Evolutionary conservation across 2,329 filamentous ascomycete species (phyloP), one percentile per base, ranked within the genome.

Genomic region (Aureobasidium musti): DNA sequence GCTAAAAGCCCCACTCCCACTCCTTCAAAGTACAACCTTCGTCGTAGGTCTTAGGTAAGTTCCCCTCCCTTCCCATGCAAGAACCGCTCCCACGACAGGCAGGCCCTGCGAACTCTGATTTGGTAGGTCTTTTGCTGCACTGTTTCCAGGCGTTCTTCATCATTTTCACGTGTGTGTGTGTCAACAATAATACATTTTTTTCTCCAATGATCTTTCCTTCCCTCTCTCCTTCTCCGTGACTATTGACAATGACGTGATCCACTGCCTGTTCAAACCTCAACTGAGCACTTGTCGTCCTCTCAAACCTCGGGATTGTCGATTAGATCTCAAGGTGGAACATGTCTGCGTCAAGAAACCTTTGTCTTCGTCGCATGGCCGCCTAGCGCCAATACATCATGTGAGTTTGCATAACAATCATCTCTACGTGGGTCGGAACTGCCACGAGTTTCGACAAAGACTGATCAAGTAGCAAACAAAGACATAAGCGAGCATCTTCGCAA

Each of bases 301-400:
- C 3, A n/a, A 35, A 11, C 28, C 41, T 49, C 41, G 57, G 41
- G n/a, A 3, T 49, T 26, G 23, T 23, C 23, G 26, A 43, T 17
- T 26, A 1, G 26, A 30, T 14, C 5, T 30, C 8, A 17, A 10
- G 30, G 33, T 28, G 39, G 19, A 11, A 5, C 19, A 7, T 23
- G 1, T n/a, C 8, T 30, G 7, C 17, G 8, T 7, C 19, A 8
- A 17, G n/a, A 59, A 7, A 19, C 21, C 57, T 49, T 49, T 49
- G 26, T 49, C 11, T 8, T 35, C 43, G 17, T 52, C 43, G 33
- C 43, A 14, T 63, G 33, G 33, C 30, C 33, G 59, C n/a, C n/a
- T n/a, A n/a, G n/a, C n/a, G n/a, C 59, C 59, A 52, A 61, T 50
- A 8, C 59, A 63, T 63, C 43, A 50, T 63, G 39, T 63, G 43